Conservation (phyloP, 805 yeast genomes). For the Suhomyces kilbournensis region DNA sequence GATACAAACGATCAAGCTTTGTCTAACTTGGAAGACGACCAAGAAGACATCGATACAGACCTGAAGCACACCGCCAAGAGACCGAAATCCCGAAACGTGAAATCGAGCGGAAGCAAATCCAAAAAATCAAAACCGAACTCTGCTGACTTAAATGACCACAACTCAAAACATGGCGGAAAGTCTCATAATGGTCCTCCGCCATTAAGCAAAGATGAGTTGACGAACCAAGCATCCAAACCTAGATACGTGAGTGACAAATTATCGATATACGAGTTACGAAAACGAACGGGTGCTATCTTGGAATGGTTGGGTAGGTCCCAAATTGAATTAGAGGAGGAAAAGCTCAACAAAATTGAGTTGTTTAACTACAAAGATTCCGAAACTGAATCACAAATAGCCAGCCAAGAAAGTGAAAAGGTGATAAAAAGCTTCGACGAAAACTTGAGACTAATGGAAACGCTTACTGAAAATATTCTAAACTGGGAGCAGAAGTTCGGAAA, state of each 20-base stretch:
- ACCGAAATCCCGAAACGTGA: constrained; percentile 7
- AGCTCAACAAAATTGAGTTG: constrained; percentile 50
- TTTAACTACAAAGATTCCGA: constrained; percentile 41
- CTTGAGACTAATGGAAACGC: constrained; percentile 61
- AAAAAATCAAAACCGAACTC: constrained; percentile 6
- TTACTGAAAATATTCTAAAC: constrained; percentile 63
- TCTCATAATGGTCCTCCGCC: constrained; percentile 6
- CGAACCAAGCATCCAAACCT: constrained; percentile 76
- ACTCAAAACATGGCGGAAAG: not conserved
- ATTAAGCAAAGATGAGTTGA: constrained; percentile 41
- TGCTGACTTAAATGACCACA: not conserved
- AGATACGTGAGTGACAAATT: constrained; percentile 76
- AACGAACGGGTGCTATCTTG: constrained; percentile 82
- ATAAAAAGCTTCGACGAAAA: constrained; percentile 56
- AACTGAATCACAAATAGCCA: constrained; percentile 11
- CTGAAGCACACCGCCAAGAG: not conserved
- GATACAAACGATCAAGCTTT: constrained; percentile 4
- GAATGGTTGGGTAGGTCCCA: constrained; percentile 90
- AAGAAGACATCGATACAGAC: constrained; percentile 1
- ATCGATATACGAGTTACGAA: constrained; percentile 77
- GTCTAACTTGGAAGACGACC: constrained; percentile 4
- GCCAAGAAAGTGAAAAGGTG: constrained; percentile 24
- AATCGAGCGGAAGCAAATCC: constrained; percentile 6
- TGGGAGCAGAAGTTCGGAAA: constrained; percentile 80
- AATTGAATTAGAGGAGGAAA: constrained; percentile 74